Base-by-base conservation (phyloP, 306 rosid genomes). In the Quillaja saponaria region DNA sequence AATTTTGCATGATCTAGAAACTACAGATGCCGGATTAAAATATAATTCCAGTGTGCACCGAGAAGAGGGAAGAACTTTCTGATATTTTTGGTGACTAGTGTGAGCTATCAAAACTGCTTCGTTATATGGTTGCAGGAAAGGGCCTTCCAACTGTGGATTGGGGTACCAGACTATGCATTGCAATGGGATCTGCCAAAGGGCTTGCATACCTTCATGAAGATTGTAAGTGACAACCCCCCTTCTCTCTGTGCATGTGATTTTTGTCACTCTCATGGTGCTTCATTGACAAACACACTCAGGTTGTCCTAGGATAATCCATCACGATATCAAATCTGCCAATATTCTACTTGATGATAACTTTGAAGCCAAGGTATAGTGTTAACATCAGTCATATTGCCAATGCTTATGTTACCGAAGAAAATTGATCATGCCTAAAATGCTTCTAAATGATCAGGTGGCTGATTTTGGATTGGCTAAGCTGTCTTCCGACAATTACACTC, bases 401-500 rank as follows among this genome's bases (percentile, higher is more conserved):
- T 60, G 37, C 31, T 37, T 20, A 34, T 21, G 21, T 13, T 47
- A 20, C 13, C 40, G 13, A 57, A 39, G 74, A 58, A 63, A 55
- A 56, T 55, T 41, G 35, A 63, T 25, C 18, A 34, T 16, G 25
- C 10, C 3, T 58, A 16, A 31, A 48, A 42, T 35, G 49, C 58
- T 73, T 55, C 53, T 60, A 13, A 12, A 25, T 25, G 31, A 64
- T 39, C 39, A 91, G 97, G 97, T 91, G 71, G 97, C 96, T 34
- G 97, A 91, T 82, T 91, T 88, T 61, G 97, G 97, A 68, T 71
- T 91, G 80, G 95, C 97, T 44, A 91, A 91, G 78, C 58, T 85
- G 31, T 82, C 95, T 21, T 58, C 82, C 3, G 97, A 91, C 64
- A 88, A 74, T 52, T 68, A 78, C 60, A 91, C 97, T 66, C 97